These are phyloP conservation scores for Phyllostachys edulis DNA, from an alignment of 176 grass and related monocot species.

Conservation along the genomic window DNA sequence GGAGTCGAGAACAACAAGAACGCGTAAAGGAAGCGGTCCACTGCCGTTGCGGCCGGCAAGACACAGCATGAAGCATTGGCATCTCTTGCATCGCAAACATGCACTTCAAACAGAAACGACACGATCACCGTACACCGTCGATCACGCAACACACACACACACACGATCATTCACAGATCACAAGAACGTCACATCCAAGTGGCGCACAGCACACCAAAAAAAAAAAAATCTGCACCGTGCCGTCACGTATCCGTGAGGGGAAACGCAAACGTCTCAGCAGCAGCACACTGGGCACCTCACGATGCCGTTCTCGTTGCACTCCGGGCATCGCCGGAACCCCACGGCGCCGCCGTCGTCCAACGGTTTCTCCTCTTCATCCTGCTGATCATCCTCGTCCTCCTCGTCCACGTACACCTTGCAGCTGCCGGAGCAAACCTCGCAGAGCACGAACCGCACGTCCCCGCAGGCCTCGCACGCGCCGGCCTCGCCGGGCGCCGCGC, in stretches of 20 bases:
- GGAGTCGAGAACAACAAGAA: neutral
- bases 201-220: conserved; percentile 2
- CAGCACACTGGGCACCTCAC: conserved; percentile 78
- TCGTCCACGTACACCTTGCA: conserved; percentile 74
- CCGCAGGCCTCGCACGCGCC: conserved; percentile 67
- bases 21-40: conserved; percentile 13
- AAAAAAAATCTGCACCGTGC: neutral
- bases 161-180: conserved; percentile 35
- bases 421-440: conserved; percentile 81
- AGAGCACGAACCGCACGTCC: conserved; percentile 85
- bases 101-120: neutral
- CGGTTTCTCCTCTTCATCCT: neutral
- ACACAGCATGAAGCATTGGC: neutral
- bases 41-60: conserved; percentile 29
- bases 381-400: neutral
- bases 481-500: neutral
- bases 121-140: neutral
- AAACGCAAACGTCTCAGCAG: neutral
- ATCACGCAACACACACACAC: neutral
- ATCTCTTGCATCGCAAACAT: neutral
- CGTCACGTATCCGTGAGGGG: neutral
- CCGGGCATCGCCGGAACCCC: conserved; percentile 63
- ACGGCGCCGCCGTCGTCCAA: neutral
- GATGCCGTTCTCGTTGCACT: conserved; percentile 97
- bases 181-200: conserved; percentile 8